Evolutionary conservation across 164 flowering plant species (phyloP), one percentile per base, ranked within the genome.

Genomic region (Aristolochia fimbriata): DNA sequence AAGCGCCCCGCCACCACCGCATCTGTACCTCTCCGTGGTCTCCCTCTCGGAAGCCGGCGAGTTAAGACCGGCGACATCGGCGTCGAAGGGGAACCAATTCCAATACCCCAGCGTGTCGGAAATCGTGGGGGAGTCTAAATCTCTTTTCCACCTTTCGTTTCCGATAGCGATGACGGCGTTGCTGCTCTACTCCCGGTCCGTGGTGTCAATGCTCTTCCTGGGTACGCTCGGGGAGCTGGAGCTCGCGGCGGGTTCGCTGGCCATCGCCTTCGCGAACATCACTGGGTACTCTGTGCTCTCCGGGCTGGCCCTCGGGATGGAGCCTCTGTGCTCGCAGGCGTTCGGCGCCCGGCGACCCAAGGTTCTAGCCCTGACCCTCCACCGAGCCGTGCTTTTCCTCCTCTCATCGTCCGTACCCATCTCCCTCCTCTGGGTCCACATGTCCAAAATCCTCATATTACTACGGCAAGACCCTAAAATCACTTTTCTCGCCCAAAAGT

Each of bases 191-290:
- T 72, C 87, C 6, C 86, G 95, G 50, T 86, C 98, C 10, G 66
- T 81, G 47, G 31, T 86, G 31, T 91, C 97, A 72, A 89, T 89
- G 96, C 75, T 88, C 45, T 89, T 88, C 64, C 78, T 92, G 0
- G 98, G 98, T 60, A 78, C 57, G 23, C 78, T 92, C 17, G 96
- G 98, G 16, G 89, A 87, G 57, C 65, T 68, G 2, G 78, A 84
- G 55, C 88, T 89, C 9, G 98, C 98, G 20, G 96, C 82, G 0
- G 98, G 96, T 21, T 73, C 91, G 0, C 74, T 89, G 0, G 91
- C 95, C 62, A 83, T 92, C 3, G 98, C 93, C 30, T 89, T 87
- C 62, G 95, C 96, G 0, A 92, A 92, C 77, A 92, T 89, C 65
- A 83, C 93, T 12, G 96, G 96, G 4, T 89, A 92, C 69, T 89